These are phyloP conservation scores for Suhomyces coccinellae DNA, from an alignment of 1,139 yeast genomes.

Conservation along the genomic window DNA sequence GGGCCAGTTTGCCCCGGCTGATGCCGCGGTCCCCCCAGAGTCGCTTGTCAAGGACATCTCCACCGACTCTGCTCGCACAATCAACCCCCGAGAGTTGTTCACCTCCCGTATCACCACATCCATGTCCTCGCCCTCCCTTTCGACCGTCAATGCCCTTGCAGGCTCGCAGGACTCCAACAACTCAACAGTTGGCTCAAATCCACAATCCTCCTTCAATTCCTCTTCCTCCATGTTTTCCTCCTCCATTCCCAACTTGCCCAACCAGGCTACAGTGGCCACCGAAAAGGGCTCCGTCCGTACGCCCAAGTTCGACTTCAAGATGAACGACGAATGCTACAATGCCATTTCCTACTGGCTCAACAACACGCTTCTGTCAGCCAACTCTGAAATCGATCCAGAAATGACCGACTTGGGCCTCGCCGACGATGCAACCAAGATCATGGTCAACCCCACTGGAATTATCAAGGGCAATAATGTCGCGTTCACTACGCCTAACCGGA, in stretches of 20 bases:
- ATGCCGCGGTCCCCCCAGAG: not conserved
- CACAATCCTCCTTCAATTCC: constrained; percentile 1
- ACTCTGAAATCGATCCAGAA: constrained; percentile 5
- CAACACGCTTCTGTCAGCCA: constrained; percentile 11
- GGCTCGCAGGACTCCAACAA: constrained; percentile 1
- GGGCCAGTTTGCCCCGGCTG: not conserved
- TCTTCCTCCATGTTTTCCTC: not conserved
- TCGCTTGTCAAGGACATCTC: not conserved
- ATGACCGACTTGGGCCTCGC: constrained; percentile 2
- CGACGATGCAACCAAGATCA: constrained; percentile 14
- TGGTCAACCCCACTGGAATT: constrained; percentile 17
- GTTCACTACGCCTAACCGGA: constrained; percentile 2
- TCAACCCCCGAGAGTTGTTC: constrained; percentile 25
- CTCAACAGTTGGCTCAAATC: not conserved
- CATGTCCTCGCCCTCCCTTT: constrained; percentile 21
- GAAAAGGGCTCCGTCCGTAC: constrained; percentile 2
- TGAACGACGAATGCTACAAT: constrained; percentile 44
- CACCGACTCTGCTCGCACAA: constrained; percentile 16
- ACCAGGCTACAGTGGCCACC: constrained; percentile 8
- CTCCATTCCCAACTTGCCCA: constrained; percentile 15
- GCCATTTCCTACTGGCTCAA: constrained; percentile 43
- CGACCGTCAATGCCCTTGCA: constrained; percentile 18
- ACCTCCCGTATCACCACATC: constrained; percentile 17
- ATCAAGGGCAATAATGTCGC: constrained; percentile 11
- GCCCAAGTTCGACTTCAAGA: constrained; percentile 31